phyloP scores from a whole-genome alignment of 192 early-diverging fungal genomes.

The Backusella liffmaniae region DNA sequence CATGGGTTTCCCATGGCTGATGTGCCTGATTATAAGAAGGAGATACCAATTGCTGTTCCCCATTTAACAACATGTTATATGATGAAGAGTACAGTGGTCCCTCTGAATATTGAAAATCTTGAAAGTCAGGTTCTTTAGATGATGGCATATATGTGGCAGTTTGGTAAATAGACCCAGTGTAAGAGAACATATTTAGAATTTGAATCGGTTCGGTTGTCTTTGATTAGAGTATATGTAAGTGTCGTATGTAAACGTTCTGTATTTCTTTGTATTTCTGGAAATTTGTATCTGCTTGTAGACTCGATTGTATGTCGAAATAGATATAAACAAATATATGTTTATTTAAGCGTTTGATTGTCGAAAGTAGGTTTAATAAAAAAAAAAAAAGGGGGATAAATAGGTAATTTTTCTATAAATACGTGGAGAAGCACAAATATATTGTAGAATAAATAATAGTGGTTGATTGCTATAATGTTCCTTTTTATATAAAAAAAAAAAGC shows the following conservation, averaged over 20 bases:
- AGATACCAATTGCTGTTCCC: not conserved
- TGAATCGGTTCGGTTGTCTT: not conserved
- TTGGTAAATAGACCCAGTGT: constrained; percentile 1
- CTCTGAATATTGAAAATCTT: not conserved
- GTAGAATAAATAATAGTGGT: not conserved
- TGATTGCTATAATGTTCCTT: not conserved
- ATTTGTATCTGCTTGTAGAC: not conserved
- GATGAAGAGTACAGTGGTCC: not conserved
- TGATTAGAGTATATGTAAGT: not conserved
- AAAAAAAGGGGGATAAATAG: not conserved
- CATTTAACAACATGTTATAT: not conserved
- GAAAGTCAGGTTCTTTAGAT: not conserved
- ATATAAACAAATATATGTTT: not conserved
- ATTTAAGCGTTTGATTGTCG: not conserved
- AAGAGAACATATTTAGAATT: not conserved
- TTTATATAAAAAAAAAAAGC: not conserved
- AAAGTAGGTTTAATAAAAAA: not conserved
- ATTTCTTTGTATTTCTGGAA: not conserved
- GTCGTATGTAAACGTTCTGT: not conserved
- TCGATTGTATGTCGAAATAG: not conserved
- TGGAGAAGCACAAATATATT: not conserved
- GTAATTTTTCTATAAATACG: not conserved
- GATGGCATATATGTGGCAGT: not conserved
- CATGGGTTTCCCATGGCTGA: not conserved
- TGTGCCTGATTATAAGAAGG: constrained; percentile 2